Percentiles rank a stretch among this genome's conserved stretches.
Conservation (phyloP, 306 rosid genomes). For the Cucurbita maxima region DNA sequence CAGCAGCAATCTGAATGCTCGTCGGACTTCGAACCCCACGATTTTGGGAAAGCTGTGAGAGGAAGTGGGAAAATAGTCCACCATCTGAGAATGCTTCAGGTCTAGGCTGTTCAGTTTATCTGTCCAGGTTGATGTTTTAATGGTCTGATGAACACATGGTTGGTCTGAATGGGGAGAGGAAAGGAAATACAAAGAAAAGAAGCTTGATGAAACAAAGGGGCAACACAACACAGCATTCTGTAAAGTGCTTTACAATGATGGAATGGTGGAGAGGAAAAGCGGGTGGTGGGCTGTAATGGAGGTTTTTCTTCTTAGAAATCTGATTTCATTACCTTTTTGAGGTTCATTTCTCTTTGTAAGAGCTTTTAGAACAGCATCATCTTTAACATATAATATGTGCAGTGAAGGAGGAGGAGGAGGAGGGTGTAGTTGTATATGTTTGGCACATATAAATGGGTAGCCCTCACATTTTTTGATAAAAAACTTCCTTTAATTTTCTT, state of each 20-base stretch:
- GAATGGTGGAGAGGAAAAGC: conserved; percentile 16
- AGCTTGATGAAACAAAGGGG: not conserved
- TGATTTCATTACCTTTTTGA: conserved; percentile 4
- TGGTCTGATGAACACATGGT: conserved; percentile 20
- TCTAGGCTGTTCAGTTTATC: conserved; percentile 14
- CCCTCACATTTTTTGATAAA: conserved; percentile 14
- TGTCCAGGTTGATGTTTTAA: conserved; percentile 35
- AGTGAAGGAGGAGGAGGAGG: conserved; percentile 13
- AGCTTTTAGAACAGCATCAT: conserved; percentile 26
- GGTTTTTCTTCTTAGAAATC: conserved; percentile 9
- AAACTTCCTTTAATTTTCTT: conserved; percentile 2
- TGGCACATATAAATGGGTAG: conserved; percentile 24
- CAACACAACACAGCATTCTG: not conserved
- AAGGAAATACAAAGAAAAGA: conserved; percentile 3
- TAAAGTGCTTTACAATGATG: not conserved
- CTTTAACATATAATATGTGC: conserved; percentile 22
- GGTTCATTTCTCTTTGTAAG: conserved; percentile 13
- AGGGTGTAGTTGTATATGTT: conserved; percentile 31
- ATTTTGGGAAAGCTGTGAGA: conserved; percentile 35
- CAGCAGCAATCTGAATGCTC: not conserved
- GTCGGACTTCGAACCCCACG: conserved; percentile 26
- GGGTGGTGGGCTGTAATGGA: conserved; percentile 27
- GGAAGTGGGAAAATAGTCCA: conserved; percentile 10
- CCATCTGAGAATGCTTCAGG: conserved; percentile 16
- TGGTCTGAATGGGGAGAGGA: conserved; percentile 34